phyloP scores from a whole-genome alignment of 495 filamentous ascomycete species.

The Neurospora sp. region DNA sequence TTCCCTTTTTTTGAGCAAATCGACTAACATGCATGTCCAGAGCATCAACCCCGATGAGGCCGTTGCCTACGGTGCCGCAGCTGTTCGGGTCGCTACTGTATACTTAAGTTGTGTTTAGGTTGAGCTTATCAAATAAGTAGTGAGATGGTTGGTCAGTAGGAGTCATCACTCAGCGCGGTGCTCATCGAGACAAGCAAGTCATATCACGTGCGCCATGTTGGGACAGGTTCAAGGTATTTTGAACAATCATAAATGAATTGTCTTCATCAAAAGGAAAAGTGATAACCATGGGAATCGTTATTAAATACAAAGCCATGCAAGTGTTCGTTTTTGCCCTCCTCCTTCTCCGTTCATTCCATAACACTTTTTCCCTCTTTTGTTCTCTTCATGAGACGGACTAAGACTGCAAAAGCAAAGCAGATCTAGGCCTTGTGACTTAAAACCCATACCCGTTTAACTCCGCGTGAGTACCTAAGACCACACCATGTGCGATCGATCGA shows the following conservation, averaged over 20 bases:
- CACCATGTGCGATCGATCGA: background rate
- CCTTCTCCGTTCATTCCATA: background rate
- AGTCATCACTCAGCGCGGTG: too few species aligned
- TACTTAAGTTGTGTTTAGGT: too few species aligned
- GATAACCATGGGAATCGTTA: background rate
- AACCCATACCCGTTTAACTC: background rate
- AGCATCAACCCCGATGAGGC: constrained; percentile 96
- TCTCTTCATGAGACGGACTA: background rate
- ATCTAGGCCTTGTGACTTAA: background rate
- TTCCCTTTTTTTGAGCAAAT: background rate
- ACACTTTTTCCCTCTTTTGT: background rate
- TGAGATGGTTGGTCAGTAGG: too few species aligned
- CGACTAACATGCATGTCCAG: background rate
- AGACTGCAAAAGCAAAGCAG: background rate
- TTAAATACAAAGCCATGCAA: background rate
- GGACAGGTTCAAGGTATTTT: background rate
- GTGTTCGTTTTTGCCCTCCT: background rate
- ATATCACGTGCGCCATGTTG: background rate
- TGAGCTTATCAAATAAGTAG: too few species aligned
- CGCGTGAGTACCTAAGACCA: background rate
- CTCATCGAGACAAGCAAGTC: too few species aligned
- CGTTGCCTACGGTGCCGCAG: constrained; percentile 97
- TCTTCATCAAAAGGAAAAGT: background rate
- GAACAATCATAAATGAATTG: background rate
- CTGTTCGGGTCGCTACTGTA: too few species aligned